These are phyloP conservation scores for Phytophthora niederhauseri DNA, from an alignment of 352 stramenopile species.

Conservation along the genomic window DNA sequence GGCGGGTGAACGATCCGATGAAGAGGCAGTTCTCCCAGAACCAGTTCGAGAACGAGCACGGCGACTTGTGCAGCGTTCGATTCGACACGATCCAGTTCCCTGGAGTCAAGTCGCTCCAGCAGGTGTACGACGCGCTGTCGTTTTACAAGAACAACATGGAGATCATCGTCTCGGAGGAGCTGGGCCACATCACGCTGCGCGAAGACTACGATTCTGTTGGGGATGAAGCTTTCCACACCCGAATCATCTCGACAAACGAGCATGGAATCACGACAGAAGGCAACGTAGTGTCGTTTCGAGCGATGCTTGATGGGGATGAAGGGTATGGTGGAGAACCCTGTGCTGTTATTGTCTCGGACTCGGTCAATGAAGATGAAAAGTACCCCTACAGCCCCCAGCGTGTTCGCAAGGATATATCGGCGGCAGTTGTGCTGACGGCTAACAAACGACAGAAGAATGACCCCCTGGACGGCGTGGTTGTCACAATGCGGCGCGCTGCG, in stretches of 20 bases:
- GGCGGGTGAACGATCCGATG: constrained; percentile 9
- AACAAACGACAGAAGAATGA: not conserved
- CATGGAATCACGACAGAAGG: constrained; percentile 32
- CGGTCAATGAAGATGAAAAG: constrained; percentile 36
- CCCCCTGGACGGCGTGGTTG: constrained; percentile 9
- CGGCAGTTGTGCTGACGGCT: constrained; percentile 31
- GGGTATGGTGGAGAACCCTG: constrained; percentile 23
- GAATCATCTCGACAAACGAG: constrained; percentile 31
- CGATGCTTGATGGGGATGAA: constrained; percentile 20
- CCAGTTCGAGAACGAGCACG: constrained; percentile 28
- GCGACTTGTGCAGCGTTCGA: constrained; percentile 36
- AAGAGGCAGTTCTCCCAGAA: constrained; percentile 30
- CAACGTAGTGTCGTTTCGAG: constrained; percentile 38
- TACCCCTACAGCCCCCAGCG: constrained; percentile 33
- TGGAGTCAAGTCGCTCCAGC: constrained; percentile 28
- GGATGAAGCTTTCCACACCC: constrained; percentile 26
- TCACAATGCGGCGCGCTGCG: constrained; percentile 30
- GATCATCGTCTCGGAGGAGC: constrained; percentile 45
- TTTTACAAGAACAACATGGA: constrained; percentile 51
- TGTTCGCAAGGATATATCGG: constrained; percentile 36
- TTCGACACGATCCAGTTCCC: constrained; percentile 45
- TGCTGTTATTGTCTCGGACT: constrained; percentile 26
- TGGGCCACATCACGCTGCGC: constrained; percentile 43
- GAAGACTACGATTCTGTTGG: constrained; percentile 43
- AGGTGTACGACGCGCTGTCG: constrained; percentile 45